Evolutionary conservation across 2,329 filamentous ascomycete species (phyloP).

Genomic region (Allantophomopsis lycopodina): DNA sequence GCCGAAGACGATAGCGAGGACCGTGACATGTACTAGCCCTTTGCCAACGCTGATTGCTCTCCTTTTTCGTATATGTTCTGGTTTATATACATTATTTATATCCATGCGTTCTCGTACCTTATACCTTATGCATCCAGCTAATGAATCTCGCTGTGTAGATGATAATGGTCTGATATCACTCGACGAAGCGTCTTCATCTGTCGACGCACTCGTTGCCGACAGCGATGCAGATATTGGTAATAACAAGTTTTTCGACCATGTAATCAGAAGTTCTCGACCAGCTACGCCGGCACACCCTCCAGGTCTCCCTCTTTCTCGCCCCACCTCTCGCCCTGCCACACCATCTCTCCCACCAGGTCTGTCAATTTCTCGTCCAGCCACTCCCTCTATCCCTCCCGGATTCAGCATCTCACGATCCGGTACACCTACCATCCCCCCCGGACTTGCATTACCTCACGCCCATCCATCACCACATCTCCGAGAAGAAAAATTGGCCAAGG

Average conservation of each 20-base stretch:
- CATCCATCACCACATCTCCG: constrained; percentile 20
- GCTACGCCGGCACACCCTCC: constrained; percentile 29
- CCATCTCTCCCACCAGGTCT: constrained; percentile 33
- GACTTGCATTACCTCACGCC: constrained; percentile 25
- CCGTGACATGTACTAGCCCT: constrained; percentile 31
- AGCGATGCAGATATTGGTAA: constrained; percentile 9
- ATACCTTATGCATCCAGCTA: constrained; percentile 1
- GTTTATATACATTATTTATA: background rate
- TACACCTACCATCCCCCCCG: constrained; percentile 30
- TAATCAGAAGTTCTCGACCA: constrained; percentile 12
- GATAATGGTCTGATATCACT: constrained; percentile 43
- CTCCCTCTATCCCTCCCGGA: constrained; percentile 31
- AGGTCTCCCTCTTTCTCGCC: constrained; percentile 21
- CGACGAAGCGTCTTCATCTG: constrained; percentile 46
- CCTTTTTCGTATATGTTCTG: constrained; percentile 4
- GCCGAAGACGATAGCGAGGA: constrained; percentile 48
- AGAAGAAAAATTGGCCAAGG: constrained; percentile 12
- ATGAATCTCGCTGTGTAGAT: constrained; percentile 28
- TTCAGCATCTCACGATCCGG: constrained; percentile 22
- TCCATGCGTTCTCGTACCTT: constrained; percentile 9
- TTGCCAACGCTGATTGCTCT: constrained; percentile 24
- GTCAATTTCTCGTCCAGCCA: constrained; percentile 20
- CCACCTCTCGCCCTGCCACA: constrained; percentile 16
- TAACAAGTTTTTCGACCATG: constrained; percentile 5
- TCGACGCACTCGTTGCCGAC: constrained; percentile 58